These are phyloP conservation scores for Tuctoria greenei DNA, from an alignment of 176 grass and related monocot genomes.

Conservation along the genomic window DNA sequence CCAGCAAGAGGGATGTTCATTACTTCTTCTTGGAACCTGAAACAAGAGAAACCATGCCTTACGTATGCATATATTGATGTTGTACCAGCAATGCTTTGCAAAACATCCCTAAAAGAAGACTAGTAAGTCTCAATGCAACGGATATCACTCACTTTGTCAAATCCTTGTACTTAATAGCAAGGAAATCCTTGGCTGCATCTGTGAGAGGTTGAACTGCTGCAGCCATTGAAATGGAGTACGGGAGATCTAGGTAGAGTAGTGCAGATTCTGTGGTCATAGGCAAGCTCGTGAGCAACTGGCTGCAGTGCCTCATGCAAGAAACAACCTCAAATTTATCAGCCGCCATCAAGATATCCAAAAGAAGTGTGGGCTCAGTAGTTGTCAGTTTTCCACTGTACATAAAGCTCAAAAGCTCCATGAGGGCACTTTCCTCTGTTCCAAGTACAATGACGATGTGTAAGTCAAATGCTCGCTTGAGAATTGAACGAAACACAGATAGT, in stretches of 20 bases:
- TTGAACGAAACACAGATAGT: not conserved
- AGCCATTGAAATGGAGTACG: slow-evolving; percentile 65
- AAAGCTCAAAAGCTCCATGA: slow-evolving; percentile 85
- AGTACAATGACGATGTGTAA: not conserved
- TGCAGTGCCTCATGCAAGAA: slow-evolving; percentile 94
- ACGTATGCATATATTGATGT: slow-evolving; percentile 1
- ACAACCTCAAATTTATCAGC: slow-evolving; percentile 95
- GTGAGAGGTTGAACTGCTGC: slow-evolving; percentile 60
- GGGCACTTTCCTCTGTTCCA: slow-evolving; percentile 90
- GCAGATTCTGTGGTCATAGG: slow-evolving; percentile 81
- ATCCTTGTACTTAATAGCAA: slow-evolving; percentile 61
- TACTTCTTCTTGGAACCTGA: slow-evolving; percentile 73
- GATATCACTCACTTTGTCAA: slow-evolving; percentile 58
- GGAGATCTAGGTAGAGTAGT: slow-evolving; percentile 86
- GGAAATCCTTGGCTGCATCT: slow-evolving; percentile 65
- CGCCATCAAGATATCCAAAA: slow-evolving; percentile 82
- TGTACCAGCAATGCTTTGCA: not conserved
- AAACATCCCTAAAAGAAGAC: not conserved
- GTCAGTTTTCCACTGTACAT: slow-evolving; percentile 84
- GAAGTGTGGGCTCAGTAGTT: slow-evolving; percentile 54
- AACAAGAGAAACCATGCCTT: slow-evolving; percentile 24
- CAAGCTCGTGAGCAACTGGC: slow-evolving; percentile 76
- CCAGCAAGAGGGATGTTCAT: slow-evolving; percentile 73
- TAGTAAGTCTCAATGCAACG: not conserved
- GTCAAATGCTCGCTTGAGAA: not conserved